These are phyloP conservation scores for Solanum chacoense DNA, from an alignment of 305 asterid genomes.

Conservation along the genomic window DNA sequence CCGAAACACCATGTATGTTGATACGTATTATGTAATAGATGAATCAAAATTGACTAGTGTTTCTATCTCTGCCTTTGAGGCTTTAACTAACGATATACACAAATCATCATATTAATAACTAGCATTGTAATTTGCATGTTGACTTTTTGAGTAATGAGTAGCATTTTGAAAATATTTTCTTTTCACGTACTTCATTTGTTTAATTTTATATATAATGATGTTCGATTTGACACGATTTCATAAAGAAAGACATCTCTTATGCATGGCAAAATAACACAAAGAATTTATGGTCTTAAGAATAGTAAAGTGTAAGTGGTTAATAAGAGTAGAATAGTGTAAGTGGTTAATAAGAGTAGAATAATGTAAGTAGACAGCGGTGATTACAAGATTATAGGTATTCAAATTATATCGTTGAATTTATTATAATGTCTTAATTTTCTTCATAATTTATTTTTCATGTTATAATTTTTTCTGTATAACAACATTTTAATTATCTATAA, in stretches of 20 bases:
- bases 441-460: too few species aligned
- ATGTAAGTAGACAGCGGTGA: accelerated
- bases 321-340: background rate
- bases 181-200: background rate
- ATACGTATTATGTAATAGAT: too few species aligned
- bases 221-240: background rate
- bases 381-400: background rate
- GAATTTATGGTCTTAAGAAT: background rate
- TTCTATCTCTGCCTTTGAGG: background rate
- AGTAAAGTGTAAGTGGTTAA: background rate
- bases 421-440: background rate
- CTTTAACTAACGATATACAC: background rate
- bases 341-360: background rate
- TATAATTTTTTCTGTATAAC: too few species aligned
- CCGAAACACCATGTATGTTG: background rate
- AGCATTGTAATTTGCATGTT: background rate
- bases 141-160: background rate
- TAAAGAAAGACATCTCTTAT: background rate
- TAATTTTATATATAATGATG: background rate
- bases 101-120: background rate
- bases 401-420: background rate
- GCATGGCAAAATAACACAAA: background rate
- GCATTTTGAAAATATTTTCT: background rate
- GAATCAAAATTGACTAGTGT: background rate
- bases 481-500: background rate